A percentile compares a stretch with the other conserved stretches of the same genome.
phyloP scores from a whole-genome alignment of 257 asterid genomes.

The Nicotiana noctiflora region DNA sequence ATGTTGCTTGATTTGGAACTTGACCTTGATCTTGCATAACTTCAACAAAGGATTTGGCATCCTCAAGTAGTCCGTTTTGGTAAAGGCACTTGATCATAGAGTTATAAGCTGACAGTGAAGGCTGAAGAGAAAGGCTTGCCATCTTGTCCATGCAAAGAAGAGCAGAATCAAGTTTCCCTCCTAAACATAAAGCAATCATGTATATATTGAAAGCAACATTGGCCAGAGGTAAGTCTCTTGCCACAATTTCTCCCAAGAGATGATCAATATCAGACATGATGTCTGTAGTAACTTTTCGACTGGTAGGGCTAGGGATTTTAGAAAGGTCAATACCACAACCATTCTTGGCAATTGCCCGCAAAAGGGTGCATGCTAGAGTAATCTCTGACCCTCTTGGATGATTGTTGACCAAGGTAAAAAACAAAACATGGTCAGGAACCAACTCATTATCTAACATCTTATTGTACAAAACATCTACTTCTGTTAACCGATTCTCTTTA shows the following conservation, averaged over 20 bases:
- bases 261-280: conserved; percentile 33
- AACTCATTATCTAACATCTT: conserved; percentile 37
- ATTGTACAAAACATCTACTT: conserved; percentile 26
- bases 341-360: conserved; percentile 43
- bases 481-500: conserved; percentile 36
- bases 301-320: background rate
- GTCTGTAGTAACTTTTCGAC: conserved; percentile 15
- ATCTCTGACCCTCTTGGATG: conserved; percentile 36
- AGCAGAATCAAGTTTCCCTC: conserved; percentile 33
- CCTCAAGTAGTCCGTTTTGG: conserved; percentile 35
- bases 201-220: conserved; percentile 43
- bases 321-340: conserved; percentile 30
- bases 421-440: conserved; percentile 57
- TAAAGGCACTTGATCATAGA: conserved; percentile 44
- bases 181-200: conserved; percentile 45
- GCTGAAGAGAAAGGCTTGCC: conserved; percentile 28
- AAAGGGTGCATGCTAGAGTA: conserved; percentile 30
- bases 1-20: conserved; percentile 37
- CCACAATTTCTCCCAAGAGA: conserved; percentile 36
- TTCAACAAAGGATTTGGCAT: conserved; percentile 35
- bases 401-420: conserved; percentile 42
- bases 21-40: conserved; percentile 42
- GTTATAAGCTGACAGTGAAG: conserved; percentile 45
- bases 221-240: conserved; percentile 23
- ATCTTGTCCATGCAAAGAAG: conserved; percentile 40